A percentile compares a stretch with the other conserved stretches of the same genome.
These are phyloP conservation scores for Echinosophora koreensis DNA, from an alignment of 306 rosid species.

Conservation along the genomic window DNA sequence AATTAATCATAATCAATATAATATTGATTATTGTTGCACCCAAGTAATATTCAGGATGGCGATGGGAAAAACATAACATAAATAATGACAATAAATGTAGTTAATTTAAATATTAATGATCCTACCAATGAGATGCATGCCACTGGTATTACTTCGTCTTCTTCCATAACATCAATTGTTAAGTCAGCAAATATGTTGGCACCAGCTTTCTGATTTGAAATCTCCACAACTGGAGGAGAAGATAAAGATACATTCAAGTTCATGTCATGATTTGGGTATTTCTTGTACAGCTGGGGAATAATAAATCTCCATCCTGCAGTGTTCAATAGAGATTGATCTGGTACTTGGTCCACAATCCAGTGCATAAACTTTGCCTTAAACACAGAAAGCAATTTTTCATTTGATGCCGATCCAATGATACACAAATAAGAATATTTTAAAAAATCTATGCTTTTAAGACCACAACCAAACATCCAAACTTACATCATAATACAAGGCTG, in stretches of 20 bases:
- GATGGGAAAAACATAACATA: slow-evolving; percentile 15
- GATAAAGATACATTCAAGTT: slow-evolving; percentile 81
- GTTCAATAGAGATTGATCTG: slow-evolving; percentile 83
- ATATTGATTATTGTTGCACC: neutral
- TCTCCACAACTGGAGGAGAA: slow-evolving; percentile 74
- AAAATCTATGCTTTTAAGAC: slow-evolving; percentile 12
- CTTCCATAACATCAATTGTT: slow-evolving; percentile 73
- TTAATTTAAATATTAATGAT: slow-evolving; percentile 30
- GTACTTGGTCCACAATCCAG: slow-evolving; percentile 87
- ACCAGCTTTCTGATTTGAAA: slow-evolving; percentile 64
- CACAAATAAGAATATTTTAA: slow-evolving; percentile 15
- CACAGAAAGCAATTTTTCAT: slow-evolving; percentile 40
- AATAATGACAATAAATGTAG: slow-evolving; percentile 17
- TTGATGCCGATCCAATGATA: slow-evolving; percentile 27
- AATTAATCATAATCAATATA: slow-evolving; percentile 22
- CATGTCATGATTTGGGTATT: slow-evolving; percentile 86
- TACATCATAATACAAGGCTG: slow-evolving; percentile 74
- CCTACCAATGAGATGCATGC: slow-evolving; percentile 92
- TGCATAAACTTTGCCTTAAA: slow-evolving; percentile 90
- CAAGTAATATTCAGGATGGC: slow-evolving; percentile 18
- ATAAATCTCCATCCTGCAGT: slow-evolving; percentile 96
- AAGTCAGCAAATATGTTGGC: slow-evolving; percentile 63
- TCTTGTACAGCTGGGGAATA: slow-evolving; percentile 88
- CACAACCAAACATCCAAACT: slow-evolving; percentile 39
- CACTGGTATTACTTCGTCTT: slow-evolving; percentile 68